Evolutionary conservation across 768 basidiomycete species (phyloP).

Genomic region (Boletus eberwhitei): DNA sequence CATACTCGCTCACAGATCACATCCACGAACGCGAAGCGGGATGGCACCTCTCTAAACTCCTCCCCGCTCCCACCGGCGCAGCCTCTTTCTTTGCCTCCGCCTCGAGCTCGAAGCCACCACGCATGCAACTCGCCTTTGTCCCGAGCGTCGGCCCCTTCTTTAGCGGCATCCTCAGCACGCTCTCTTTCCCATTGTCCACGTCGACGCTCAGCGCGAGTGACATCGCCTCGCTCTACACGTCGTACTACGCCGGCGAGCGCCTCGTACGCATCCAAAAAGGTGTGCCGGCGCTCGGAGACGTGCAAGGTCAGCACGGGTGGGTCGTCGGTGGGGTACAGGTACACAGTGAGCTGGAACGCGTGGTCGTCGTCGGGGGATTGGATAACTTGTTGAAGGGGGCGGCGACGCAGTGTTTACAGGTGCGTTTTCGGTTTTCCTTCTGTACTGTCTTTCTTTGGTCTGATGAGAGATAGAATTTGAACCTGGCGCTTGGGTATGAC

Average conservation of each 20-base stretch:
- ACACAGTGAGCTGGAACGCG: conserved; percentile 82
- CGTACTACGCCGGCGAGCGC: conserved; percentile 71
- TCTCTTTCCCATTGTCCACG: conserved; percentile 74
- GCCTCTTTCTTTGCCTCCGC: neutral
- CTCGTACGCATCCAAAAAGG: conserved; percentile 65
- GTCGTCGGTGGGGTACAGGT: conserved; percentile 91
- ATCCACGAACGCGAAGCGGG: conserved; percentile 98
- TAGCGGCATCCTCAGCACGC: conserved; percentile 88
- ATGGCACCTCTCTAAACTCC: conserved; percentile 69
- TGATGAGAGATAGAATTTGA: conserved; percentile 65
- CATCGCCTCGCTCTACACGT: conserved; percentile 68
- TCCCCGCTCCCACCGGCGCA: conserved; percentile 21
- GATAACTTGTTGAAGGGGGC: conserved; percentile 98
- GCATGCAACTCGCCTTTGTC: conserved; percentile 73
- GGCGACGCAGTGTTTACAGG: conserved; percentile 97
- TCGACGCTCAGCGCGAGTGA: conserved; percentile 64
- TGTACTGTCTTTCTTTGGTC: neutral
- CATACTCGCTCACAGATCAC: conserved; percentile 93
- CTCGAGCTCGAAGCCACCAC: conserved; percentile 2
- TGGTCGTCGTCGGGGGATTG: conserved; percentile 92
- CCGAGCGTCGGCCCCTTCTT: conserved; percentile 93
- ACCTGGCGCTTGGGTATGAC: conserved; percentile 83
- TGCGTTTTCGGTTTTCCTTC: conserved; percentile 36
- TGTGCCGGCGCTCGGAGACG: conserved; percentile 71
- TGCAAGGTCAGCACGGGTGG: conserved; percentile 86